Conservation (phyloP, 2,329 filamentous ascomycete genomes). For the Graphiopsis chlorocephala region DNA sequence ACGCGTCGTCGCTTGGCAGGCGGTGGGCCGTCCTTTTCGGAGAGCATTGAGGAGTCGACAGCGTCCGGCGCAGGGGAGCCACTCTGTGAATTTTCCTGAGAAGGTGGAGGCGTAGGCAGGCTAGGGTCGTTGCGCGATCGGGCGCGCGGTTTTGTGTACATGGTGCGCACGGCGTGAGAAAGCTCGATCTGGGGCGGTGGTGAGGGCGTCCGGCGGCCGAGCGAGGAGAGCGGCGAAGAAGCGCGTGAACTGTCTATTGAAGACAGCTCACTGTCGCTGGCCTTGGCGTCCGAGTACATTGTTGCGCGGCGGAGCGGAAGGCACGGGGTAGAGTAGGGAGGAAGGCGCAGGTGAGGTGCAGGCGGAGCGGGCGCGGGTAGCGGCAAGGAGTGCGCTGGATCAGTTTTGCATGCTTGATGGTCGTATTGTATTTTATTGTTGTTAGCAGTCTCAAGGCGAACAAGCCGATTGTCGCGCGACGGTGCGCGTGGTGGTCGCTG, state of each 20-base stretch:
- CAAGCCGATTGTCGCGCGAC: slow-evolving; percentile 9
- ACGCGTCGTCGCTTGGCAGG: slow-evolving; percentile 75
- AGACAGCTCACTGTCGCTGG: slow-evolving; percentile 24
- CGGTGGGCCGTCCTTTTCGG: slow-evolving; percentile 61
- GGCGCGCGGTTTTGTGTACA: slow-evolving; percentile 15
- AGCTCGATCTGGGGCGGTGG: slow-evolving; percentile 28
- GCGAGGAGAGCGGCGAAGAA: slow-evolving; percentile 40
- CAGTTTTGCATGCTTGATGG: not conserved
- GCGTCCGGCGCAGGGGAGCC: slow-evolving; percentile 46
- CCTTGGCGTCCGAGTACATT: slow-evolving; percentile 19
- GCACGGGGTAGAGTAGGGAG: slow-evolving; percentile 8
- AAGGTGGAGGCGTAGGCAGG: slow-evolving; percentile 35
- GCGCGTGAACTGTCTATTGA: slow-evolving; percentile 27
- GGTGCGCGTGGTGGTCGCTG: slow-evolving; percentile 12
- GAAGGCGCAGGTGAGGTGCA: slow-evolving; percentile 18
- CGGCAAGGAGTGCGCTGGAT: not conserved
- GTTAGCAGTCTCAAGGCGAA: not conserved
- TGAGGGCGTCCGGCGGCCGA: slow-evolving; percentile 36
- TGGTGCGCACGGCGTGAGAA: slow-evolving; percentile 1
- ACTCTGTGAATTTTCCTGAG: slow-evolving; percentile 46
- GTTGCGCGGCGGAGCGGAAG: not conserved
- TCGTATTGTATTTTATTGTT: not conserved
- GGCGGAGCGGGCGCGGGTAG: not conserved
- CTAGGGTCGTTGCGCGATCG: slow-evolving; percentile 18
- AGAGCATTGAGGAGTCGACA: slow-evolving; percentile 42